These are phyloP conservation scores for Cubamyces sp. DNA, from an alignment of 768 basidiomycete species.

Conservation along the genomic window DNA sequence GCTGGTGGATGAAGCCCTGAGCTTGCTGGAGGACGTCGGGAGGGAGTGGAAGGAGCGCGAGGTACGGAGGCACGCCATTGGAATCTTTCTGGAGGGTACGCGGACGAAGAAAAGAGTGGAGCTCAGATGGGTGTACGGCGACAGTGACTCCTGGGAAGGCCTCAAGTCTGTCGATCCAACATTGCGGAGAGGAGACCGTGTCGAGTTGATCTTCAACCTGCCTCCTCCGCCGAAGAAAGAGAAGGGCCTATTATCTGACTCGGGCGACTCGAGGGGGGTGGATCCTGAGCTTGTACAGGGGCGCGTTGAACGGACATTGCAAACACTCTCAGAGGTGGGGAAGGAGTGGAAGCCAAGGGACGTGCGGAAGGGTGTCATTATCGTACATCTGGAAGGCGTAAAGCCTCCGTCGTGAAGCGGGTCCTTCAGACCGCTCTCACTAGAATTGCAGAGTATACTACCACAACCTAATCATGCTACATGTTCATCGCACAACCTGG, in stretches of 20 bases:
- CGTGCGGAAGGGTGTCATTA: conserved; percentile 40
- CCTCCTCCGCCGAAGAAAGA: conserved; percentile 17
- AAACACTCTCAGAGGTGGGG: conserved; percentile 47
- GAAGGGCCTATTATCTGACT: background rate
- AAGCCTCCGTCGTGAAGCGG: conserved; percentile 4
- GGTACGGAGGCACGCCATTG: conserved; percentile 36
- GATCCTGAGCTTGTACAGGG: conserved; percentile 36
- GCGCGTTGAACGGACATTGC: conserved; percentile 47
- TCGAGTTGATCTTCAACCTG: conserved; percentile 14
- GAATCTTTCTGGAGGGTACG: conserved; percentile 10
- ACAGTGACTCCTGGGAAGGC: conserved; percentile 12
- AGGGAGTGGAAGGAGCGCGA: conserved; percentile 56
- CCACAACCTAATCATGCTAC: too few relatives aligned
- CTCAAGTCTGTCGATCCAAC: conserved; percentile 3
- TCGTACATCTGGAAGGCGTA: conserved; percentile 49
- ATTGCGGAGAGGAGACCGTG: conserved; percentile 14
- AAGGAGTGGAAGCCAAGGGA: conserved; percentile 55
- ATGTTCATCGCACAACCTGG: too few relatives aligned
- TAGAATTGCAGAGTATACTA: too few relatives aligned
- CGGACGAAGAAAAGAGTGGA: conserved; percentile 13
- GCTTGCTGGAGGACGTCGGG: conserved; percentile 50
- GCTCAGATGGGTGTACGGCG: conserved; percentile 15
- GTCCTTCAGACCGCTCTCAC: background rate
- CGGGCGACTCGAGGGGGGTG: background rate
- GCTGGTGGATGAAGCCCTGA: conserved; percentile 48